These are phyloP conservation scores for Magnaporthales sp. DNA, from an alignment of 2,329 filamentous ascomycete species.

Conservation along the genomic window DNA sequence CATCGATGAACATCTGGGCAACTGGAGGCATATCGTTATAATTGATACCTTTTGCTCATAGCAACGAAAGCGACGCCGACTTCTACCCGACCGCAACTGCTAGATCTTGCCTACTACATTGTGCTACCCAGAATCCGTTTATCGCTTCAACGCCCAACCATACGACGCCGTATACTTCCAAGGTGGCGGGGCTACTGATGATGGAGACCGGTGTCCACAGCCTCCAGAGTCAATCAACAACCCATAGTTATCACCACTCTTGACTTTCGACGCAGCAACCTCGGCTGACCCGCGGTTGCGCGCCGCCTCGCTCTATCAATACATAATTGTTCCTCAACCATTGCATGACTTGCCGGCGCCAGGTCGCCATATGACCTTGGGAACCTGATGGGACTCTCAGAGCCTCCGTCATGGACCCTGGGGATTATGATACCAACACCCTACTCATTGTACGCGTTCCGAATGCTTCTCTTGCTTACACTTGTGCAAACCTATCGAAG, in stretches of 20 bases:
- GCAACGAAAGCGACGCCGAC: not conserved
- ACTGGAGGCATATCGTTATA: not conserved
- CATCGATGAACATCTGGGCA: not conserved
- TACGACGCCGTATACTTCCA: not conserved
- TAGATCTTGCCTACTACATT: not conserved
- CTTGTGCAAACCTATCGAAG: not conserved
- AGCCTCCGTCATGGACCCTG: conserved; percentile 48
- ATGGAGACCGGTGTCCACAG: conserved; percentile 4
- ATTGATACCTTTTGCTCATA: not conserved
- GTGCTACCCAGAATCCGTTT: not conserved
- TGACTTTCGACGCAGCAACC: not conserved
- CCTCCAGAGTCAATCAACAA: not conserved
- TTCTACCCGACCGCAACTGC: not conserved
- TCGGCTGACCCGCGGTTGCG: not conserved
- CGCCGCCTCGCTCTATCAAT: not conserved
- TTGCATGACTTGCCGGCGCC: not conserved
- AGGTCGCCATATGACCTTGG: not conserved
- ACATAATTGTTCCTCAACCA: not conserved
- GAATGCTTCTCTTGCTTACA: not conserved
- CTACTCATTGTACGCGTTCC: conserved; percentile 42
- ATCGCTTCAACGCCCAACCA: not conserved
- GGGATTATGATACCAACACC: conserved; percentile 55
- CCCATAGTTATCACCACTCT: not conserved
- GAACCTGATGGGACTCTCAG: conserved; percentile 1
- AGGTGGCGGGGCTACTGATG: not conserved